These are phyloP conservation scores for Nicotiana tomentosiformis DNA, from an alignment of 257 asterid species.

Conservation along the genomic window DNA sequence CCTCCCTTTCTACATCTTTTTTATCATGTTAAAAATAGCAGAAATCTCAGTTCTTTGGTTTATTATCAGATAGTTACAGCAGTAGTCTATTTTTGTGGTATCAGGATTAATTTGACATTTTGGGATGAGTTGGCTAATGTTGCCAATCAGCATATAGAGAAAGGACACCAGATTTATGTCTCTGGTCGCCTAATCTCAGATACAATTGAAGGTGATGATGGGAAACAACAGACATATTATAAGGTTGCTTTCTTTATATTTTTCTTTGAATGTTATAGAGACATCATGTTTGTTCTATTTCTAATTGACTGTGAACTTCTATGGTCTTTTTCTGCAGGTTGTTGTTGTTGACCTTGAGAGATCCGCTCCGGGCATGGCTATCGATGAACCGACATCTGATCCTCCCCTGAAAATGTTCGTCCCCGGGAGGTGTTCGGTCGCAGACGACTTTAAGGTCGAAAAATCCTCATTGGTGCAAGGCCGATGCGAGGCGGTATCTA, in stretches of 20 bases:
- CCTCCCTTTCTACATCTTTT: background rate
- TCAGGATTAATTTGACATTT: constrained; percentile 21
- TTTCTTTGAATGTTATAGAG: constrained; percentile 3
- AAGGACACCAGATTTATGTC: constrained; percentile 79
- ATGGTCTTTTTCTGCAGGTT: constrained; percentile 44
- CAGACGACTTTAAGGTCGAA: too few relatives aligned
- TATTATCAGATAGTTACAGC: background rate
- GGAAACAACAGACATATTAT: constrained; percentile 80
- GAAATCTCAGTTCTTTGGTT: background rate
- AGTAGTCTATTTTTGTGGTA: background rate
- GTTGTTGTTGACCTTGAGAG: constrained; percentile 29
- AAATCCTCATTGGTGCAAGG: too few relatives aligned
- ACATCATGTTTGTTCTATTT: background rate
- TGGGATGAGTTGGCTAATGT: constrained; percentile 19
- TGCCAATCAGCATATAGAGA: constrained; percentile 50
- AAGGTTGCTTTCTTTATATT: constrained; percentile 46
- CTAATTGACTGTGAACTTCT: background rate
- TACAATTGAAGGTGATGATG: constrained; percentile 75
- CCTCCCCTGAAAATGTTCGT: too few relatives aligned
- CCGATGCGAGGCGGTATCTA: too few relatives aligned
- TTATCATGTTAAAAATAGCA: background rate
- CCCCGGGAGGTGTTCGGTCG: too few relatives aligned
- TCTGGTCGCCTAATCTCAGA: constrained; percentile 80
- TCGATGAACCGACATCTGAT: background rate
- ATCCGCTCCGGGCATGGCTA: too few relatives aligned